Conservation (phyloP, 805 yeast genomes). For the Metschnikowia drakensbergensis region DNA sequence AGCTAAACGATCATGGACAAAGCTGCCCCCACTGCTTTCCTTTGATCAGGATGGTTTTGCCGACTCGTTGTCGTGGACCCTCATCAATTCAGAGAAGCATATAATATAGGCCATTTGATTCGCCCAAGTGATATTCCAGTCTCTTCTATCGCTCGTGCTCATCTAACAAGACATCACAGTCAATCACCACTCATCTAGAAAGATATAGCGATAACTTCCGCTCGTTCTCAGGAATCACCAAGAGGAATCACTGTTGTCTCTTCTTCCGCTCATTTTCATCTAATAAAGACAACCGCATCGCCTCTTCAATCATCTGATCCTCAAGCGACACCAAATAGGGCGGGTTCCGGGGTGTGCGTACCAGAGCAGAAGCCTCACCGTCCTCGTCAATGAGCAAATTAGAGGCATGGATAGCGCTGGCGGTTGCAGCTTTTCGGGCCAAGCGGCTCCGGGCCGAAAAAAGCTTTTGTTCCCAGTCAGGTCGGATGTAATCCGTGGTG, state of each 20-base stretch:
- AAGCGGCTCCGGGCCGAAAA: constrained; percentile 67
- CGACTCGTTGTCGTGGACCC: too few species aligned
- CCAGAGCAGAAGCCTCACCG: constrained; percentile 6
- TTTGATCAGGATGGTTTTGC: too few species aligned
- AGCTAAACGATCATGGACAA: too few species aligned
- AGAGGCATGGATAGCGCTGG: constrained; percentile 88
- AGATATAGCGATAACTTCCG: too few species aligned
- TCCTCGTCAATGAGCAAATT: constrained; percentile 53
- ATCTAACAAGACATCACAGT: too few species aligned
- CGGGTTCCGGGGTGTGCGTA: constrained; percentile 2
- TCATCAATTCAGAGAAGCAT: too few species aligned
- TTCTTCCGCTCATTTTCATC: constrained; percentile 59
- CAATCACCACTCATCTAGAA: too few species aligned
- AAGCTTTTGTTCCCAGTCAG: constrained; percentile 85
- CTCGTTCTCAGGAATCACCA: too few species aligned
- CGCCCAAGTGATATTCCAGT: too few species aligned
- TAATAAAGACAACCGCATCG: constrained; percentile 65
- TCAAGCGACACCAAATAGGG: constrained; percentile 32
- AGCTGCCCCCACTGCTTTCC: too few species aligned
- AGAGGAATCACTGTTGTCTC: constrained; percentile 6
- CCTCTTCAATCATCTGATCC: constrained; percentile 81
- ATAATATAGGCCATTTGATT: too few species aligned
- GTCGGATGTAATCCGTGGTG: constrained; percentile 78
- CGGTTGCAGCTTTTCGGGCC: constrained; percentile 88
- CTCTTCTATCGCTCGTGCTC: too few species aligned